These are phyloP conservation scores for Suillus alpinus DNA, from an alignment of 768 basidiomycete genomes.

Conservation along the genomic window DNA sequence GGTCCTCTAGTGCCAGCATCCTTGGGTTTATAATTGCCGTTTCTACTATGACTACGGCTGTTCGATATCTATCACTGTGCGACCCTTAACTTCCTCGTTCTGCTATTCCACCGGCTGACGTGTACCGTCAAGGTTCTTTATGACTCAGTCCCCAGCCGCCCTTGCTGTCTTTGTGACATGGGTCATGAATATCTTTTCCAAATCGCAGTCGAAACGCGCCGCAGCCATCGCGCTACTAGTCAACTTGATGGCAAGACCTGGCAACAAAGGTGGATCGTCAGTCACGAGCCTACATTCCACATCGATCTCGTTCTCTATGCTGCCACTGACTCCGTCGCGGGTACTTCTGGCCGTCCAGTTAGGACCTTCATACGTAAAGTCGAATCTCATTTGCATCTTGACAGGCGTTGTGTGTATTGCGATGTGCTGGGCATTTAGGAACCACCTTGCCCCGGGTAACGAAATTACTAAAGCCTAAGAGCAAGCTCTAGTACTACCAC, in stretches of 20 bases:
- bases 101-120: no score
- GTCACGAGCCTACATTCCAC: no score
- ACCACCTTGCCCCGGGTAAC: slow-evolving; percentile 41
- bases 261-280: slow-evolving; percentile 79
- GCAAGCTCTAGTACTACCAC: slow-evolving; percentile 28
- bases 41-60: no score
- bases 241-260: slow-evolving; percentile 75
- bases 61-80: no score
- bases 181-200: slow-evolving; percentile 59
- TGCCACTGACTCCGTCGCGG: slow-evolving; percentile 23
- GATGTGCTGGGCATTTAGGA: slow-evolving; percentile 47
- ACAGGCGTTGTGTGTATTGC: slow-evolving; percentile 47
- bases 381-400: slow-evolving; percentile 70
- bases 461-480: slow-evolving; percentile 35
- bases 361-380: slow-evolving; percentile 66
- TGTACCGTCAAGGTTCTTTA: no score
- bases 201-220: slow-evolving; percentile 78
- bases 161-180: slow-evolving; percentile 60
- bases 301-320: background rate
- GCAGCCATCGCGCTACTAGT: slow-evolving; percentile 80
- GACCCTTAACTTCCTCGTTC: no score
- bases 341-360: slow-evolving; percentile 62
- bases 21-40: no score
- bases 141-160: slow-evolving; percentile 69
- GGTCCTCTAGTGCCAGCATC: no score